Evolutionary conservation across 129 eudicot genomes (phyloP).

Genomic region (Ambrosia trifida): DNA sequence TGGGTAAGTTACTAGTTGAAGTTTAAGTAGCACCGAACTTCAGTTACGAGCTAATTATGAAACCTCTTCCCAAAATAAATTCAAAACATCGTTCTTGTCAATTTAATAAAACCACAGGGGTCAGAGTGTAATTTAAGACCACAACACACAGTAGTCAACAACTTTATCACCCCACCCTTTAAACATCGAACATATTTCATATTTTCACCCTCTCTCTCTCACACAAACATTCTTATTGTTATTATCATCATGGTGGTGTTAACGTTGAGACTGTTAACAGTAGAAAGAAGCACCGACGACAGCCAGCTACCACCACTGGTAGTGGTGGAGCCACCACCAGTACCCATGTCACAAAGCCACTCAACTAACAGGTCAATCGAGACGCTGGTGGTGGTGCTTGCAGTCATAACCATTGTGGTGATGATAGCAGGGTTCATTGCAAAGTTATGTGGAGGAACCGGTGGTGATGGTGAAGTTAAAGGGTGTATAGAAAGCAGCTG

Average conservation of each 20-base stretch:
- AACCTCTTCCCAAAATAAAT: no score
- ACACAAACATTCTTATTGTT: not conserved
- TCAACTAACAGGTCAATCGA: slow-evolving; percentile 69
- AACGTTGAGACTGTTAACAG: slow-evolving; percentile 15
- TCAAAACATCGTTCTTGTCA: not conserved
- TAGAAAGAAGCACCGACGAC: slow-evolving; percentile 28
- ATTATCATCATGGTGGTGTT: slow-evolving; percentile 24
- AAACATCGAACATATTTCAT: not conserved
- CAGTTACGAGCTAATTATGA: no score
- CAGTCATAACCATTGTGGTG: slow-evolving; percentile 65
- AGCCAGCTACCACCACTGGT: slow-evolving; percentile 63
- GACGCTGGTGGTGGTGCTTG: slow-evolving; percentile 87
- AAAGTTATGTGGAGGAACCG: slow-evolving; percentile 80
- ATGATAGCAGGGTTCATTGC: slow-evolving; percentile 84
- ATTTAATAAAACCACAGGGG: slow-evolving; percentile 12
- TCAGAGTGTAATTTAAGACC: slow-evolving; percentile 6
- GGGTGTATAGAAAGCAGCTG: slow-evolving; percentile 85
- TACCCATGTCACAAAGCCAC: slow-evolving; percentile 33
- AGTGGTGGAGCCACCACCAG: slow-evolving; percentile 57
- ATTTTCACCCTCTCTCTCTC: slow-evolving; percentile 10
- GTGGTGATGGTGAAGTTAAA: slow-evolving; percentile 66
- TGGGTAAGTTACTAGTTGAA: no score
- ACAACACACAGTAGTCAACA: slow-evolving; percentile 16
- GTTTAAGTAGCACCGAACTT: no score
- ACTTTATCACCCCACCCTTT: slow-evolving; percentile 26